phyloP scores from a whole-genome alignment of 257 asterid genomes.

The Solanum etuberosum region DNA sequence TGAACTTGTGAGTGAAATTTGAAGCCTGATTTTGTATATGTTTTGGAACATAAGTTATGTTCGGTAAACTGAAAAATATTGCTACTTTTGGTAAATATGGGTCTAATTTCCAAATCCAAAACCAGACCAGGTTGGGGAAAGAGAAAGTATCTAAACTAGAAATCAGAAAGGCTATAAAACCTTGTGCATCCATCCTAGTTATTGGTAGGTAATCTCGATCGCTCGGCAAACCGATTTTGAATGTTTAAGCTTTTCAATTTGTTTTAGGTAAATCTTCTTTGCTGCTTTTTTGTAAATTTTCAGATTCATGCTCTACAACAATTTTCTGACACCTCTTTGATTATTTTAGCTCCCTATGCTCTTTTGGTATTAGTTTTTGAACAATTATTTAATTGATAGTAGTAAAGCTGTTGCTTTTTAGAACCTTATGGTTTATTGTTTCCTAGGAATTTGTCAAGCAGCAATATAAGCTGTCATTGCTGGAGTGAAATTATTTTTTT shows the following conservation, averaged over 20 bases:
- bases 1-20: neutral
- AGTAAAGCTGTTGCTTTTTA: no score
- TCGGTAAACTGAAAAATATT: neutral
- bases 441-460: neutral
- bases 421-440: neutral
- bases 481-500: neutral
- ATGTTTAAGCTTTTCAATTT: no score
- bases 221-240: no score
- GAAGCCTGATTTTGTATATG: neutral
- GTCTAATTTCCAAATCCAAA: neutral
- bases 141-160: no score
- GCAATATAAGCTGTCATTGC: neutral
- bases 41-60: neutral
- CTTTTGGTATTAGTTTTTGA: no score
- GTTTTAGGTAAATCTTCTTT: no score
- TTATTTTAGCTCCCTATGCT: no score
- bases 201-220: no score
- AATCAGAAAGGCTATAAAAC: no score
- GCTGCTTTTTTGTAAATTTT: no score
- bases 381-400: no score
- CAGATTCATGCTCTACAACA: neutral
- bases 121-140: neutral
- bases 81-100: neutral
- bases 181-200: no score
- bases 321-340: neutral